Evolutionary conservation across 129 eudicot genomes (phyloP).

Genomic region (Pittosporum tobira): DNA sequence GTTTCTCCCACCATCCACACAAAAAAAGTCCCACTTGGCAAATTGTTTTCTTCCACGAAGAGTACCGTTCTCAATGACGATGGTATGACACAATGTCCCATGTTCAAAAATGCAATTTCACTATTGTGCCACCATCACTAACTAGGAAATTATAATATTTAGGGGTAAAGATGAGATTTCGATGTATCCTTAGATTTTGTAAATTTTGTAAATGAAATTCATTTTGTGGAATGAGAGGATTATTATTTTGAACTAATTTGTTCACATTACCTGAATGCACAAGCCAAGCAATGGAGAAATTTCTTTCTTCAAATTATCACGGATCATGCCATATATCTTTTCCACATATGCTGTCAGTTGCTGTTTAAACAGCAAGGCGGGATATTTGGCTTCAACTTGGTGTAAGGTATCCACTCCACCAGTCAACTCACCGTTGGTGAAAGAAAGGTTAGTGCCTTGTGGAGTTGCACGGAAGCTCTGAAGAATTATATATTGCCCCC

Average conservation of each 20-base stretch:
- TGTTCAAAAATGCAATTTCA: too few relatives aligned
- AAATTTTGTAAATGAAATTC: too few relatives aligned
- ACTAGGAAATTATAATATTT: too few relatives aligned
- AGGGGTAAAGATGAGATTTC: too few relatives aligned
- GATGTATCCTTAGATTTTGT: too few relatives aligned
- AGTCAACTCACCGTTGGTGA: constrained; percentile 35
- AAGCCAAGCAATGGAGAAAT: constrained; percentile 87
- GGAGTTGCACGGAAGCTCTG: constrained; percentile 93
- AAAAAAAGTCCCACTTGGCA: too few relatives aligned
- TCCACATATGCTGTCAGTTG: constrained; percentile 87
- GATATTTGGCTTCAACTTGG: constrained; percentile 76
- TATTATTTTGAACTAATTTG: background rate
- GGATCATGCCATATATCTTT: constrained; percentile 80
- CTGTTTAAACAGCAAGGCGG: constrained; percentile 86
- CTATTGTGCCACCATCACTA: too few relatives aligned
- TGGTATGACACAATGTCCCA: too few relatives aligned
- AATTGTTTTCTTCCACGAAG: too few relatives aligned
- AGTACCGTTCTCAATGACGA: too few relatives aligned
- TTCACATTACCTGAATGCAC: constrained; percentile 70
- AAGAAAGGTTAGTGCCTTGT: constrained; percentile 47
- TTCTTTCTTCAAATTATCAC: constrained; percentile 74
- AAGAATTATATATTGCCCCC: background rate
- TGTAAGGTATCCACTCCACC: constrained; percentile 40
- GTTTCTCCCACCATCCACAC: background rate
- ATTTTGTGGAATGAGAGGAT: too few relatives aligned